Conservation (phyloP, 306 rosid genomes). For the Dicorynia guianensis region DNA sequence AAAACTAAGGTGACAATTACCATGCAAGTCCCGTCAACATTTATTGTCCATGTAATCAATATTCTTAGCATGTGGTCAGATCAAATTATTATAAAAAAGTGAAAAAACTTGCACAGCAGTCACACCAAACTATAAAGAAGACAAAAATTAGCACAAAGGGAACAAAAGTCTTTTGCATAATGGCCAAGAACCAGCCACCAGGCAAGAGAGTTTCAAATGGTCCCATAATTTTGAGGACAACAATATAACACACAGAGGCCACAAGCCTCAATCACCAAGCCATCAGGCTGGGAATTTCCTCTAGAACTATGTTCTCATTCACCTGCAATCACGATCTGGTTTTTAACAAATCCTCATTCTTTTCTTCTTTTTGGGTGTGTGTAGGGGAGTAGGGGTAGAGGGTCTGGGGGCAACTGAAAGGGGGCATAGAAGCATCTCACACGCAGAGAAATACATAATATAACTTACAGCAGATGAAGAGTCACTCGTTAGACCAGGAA, state of each 20-base stretch:
- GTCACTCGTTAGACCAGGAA: slow-evolving; percentile 94
- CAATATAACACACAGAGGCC: slow-evolving; percentile 9
- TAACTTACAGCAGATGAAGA: slow-evolving; percentile 81
- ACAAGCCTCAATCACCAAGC: slow-evolving; percentile 1
- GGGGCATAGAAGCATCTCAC: neutral
- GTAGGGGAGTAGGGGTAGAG: neutral
- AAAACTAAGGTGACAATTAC: neutral
- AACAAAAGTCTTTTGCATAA: slow-evolving; percentile 33
- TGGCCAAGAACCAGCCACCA: neutral
- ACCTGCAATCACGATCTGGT: neutral
- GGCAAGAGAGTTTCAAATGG: slow-evolving; percentile 14
- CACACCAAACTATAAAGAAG: neutral
- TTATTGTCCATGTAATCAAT: slow-evolving; percentile 7
- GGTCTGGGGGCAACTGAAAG: neutral
- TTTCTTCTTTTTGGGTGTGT: no score
- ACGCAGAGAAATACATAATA: slow-evolving; percentile 12
- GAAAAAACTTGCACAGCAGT: slow-evolving; percentile 6
- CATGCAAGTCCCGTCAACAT: slow-evolving; percentile 2
- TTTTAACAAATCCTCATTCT: slow-evolving; percentile 6
- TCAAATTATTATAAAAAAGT: slow-evolving; percentile 24
- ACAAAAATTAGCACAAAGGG: neutral
- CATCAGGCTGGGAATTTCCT: slow-evolving; percentile 12
- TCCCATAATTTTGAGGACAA: neutral
- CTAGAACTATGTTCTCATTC: neutral
- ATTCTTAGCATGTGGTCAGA: neutral